Conservation (phyloP, 441 rosid genomes). For the Pelargonium fulgidum region DNA sequence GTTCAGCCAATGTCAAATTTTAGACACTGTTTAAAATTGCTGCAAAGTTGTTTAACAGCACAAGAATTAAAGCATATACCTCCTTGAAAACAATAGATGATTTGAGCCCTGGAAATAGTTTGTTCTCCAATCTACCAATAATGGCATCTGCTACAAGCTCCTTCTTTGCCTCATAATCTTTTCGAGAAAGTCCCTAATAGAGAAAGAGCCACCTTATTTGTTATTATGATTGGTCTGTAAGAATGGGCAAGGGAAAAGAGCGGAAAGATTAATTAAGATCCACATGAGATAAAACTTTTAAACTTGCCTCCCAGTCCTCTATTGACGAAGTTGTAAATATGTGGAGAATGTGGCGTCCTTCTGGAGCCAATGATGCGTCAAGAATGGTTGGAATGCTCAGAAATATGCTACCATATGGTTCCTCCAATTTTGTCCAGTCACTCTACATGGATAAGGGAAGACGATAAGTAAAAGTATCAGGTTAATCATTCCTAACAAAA, state of each 20-base stretch:
- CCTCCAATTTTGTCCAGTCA: slow-evolving; percentile 63
- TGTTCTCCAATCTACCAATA: slow-evolving; percentile 69
- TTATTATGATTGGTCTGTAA: not conserved
- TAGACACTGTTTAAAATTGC: not conserved
- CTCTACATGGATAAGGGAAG: slow-evolving; percentile 35
- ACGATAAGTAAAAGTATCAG: slow-evolving; percentile 10
- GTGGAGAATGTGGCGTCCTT: slow-evolving; percentile 78
- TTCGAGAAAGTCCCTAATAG: slow-evolving; percentile 59
- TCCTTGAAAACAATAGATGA: slow-evolving; percentile 73
- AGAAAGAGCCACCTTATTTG: slow-evolving; percentile 15
- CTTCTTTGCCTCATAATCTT: slow-evolving; percentile 81
- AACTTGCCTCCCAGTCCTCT: slow-evolving; percentile 81
- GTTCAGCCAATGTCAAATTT: not conserved
- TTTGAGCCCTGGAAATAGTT: slow-evolving; percentile 74
- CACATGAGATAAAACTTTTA: slow-evolving; percentile 1
- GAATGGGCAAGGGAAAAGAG: not conserved
- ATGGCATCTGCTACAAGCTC: slow-evolving; percentile 54
- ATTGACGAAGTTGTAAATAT: slow-evolving; percentile 80
- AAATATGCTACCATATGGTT: slow-evolving; percentile 87
- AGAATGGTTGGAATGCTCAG: slow-evolving; percentile 96
- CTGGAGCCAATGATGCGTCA: slow-evolving; percentile 80
- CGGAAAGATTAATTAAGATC: not conserved
- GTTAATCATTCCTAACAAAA: slow-evolving; percentile 6
- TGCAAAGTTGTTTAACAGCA: not conserved
- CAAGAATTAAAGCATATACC: slow-evolving; percentile 36